Evolutionary conservation across 2,329 filamentous ascomycete species (phyloP).

Genomic region (Fusarium domesticum): DNA sequence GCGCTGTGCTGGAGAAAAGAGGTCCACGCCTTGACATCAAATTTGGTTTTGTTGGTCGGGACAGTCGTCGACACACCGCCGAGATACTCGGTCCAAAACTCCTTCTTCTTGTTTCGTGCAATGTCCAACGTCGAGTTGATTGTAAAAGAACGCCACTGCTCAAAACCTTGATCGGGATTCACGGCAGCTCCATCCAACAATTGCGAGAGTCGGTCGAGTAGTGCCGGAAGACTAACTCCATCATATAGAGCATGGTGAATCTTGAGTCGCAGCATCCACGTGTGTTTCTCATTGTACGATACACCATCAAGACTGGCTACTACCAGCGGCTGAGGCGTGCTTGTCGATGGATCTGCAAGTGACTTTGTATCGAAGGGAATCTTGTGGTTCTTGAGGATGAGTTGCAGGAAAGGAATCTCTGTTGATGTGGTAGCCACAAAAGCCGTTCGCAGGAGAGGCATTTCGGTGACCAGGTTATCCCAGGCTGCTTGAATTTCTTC

Average conservation of each 20-base stretch:
- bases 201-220: slow-evolving; percentile 46
- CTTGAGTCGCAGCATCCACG: slow-evolving; percentile 46
- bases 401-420: slow-evolving; percentile 59
- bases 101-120: slow-evolving; percentile 16
- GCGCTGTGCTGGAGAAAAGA: slow-evolving; percentile 47
- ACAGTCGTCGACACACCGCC: slow-evolving; percentile 1
- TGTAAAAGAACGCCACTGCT: slow-evolving; percentile 29
- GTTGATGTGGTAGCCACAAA: slow-evolving; percentile 53
- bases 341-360: not conserved
- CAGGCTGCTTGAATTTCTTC: slow-evolving; percentile 57
- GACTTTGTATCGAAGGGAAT: slow-evolving; percentile 4
- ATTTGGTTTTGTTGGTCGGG: not conserved
- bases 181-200: slow-evolving; percentile 3
- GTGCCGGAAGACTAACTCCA: slow-evolving; percentile 67
- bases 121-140: slow-evolving; percentile 6
- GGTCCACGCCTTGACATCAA: slow-evolving; percentile 16
- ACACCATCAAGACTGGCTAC: slow-evolving; percentile 2
- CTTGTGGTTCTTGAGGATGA: slow-evolving; percentile 42
- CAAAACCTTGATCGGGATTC: slow-evolving; percentile 4
- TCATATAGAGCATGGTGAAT: slow-evolving; percentile 91
- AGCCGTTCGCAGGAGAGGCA: slow-evolving; percentile 66
- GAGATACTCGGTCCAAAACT: slow-evolving; percentile 46
- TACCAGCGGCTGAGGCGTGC: slow-evolving; percentile 11
- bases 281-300: slow-evolving; percentile 7
- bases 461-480: slow-evolving; percentile 51